Evolutionary conservation across 441 rosid genomes (phyloP).

Genomic region (Brassica balearica): DNA sequence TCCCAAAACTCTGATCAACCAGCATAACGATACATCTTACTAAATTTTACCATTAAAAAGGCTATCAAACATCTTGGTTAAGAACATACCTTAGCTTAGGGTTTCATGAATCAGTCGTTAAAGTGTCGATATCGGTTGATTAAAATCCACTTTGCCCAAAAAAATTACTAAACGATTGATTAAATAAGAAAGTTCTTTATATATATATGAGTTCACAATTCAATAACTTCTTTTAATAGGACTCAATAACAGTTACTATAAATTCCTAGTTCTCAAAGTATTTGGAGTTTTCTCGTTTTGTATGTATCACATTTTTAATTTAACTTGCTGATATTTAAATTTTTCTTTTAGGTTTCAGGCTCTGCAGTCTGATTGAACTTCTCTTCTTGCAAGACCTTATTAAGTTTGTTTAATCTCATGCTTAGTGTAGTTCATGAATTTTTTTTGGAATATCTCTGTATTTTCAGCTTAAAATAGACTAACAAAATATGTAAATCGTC

Average conservation of each 20-base stretch:
- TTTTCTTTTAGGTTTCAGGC: not conserved
- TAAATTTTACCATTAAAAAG: not conserved
- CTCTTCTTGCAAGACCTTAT: conserved; percentile 8
- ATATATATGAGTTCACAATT: not conserved
- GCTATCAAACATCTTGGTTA: not conserved
- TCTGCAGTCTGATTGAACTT: not conserved
- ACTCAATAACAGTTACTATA: not conserved
- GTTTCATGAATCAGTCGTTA: conserved; percentile 10
- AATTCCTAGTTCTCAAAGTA: conserved; percentile 11
- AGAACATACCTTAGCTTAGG: conserved; percentile 5
- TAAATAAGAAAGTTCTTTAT: conserved; percentile 9
- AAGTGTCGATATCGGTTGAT: conserved; percentile 21
- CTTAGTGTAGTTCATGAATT: not conserved
- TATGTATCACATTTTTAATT: not conserved
- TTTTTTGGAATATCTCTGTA: not conserved
- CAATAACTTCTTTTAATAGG: conserved; percentile 4
- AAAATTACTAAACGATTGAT: not conserved
- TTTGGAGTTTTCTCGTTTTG: not conserved
- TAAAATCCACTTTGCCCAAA: conserved; percentile 20
- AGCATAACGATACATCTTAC: not conserved
- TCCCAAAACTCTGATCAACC: not conserved
- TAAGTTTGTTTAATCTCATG: conserved; percentile 5
- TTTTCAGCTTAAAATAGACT: conserved; percentile 13
- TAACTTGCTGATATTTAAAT: not conserved
- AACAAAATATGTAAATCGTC: conserved; percentile 8